Conservation (phyloP, 2,329 filamentous ascomycete genomes). For the Lachnellula occidentalis region DNA sequence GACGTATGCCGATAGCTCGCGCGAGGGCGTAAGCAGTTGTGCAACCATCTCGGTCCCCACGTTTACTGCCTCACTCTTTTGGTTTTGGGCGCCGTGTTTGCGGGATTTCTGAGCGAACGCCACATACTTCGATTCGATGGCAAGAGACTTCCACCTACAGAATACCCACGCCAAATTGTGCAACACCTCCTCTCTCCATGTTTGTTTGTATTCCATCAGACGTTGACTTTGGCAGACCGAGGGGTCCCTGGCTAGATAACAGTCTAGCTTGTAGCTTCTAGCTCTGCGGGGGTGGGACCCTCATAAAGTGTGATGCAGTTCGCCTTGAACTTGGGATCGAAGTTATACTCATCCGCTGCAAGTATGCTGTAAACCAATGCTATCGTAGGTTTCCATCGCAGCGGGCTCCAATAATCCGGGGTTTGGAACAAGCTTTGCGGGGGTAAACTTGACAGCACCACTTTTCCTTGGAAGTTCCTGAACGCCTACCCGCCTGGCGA, state of each 20-base stretch:
- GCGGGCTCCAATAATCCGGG: not conserved
- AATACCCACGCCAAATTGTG: not conserved
- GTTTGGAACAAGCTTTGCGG: constrained; percentile 6
- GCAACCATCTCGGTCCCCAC: not conserved
- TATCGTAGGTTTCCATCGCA: constrained; percentile 2
- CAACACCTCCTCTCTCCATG: not conserved
- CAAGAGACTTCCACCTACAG: not conserved
- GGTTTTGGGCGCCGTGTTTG: not conserved
- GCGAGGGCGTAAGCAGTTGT: not conserved
- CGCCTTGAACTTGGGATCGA: no score
- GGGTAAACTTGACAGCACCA: not conserved
- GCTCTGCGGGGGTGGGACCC: no score
- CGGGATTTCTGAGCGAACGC: not conserved
- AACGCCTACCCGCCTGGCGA: not conserved
- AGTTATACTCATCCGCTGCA: not conserved
- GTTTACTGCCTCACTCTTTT: not conserved
- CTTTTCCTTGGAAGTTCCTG: constrained; percentile 1
- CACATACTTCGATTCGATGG: not conserved
- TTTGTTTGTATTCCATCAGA: not conserved
- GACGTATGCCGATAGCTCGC: not conserved
- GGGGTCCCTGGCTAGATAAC: no score
- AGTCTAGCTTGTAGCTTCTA: no score
- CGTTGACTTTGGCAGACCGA: not conserved
- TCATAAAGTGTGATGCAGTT: no score
- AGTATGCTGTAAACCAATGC: not conserved